Base-by-base conservation (phyloP, 129 eudicot genomes). In the Flaveria ramosissima region DNA sequence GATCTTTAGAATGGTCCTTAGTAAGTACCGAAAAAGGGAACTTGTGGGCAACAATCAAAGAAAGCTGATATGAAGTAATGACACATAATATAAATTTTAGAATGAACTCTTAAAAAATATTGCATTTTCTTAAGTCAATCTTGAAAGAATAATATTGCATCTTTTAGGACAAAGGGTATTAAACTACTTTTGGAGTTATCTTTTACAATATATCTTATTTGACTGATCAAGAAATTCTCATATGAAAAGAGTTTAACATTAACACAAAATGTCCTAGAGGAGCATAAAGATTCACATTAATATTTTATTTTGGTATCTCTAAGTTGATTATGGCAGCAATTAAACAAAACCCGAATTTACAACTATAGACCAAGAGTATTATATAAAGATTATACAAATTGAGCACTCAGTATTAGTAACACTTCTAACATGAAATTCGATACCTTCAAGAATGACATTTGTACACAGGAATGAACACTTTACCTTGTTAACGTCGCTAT, bases 401-500 rank as follows among this genome's bases (percentile, higher is more conserved):
- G 24, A 57, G 41, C 55, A 73, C 52, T 45, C 50, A 45, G 50
- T 2, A 45, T 11, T 50, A 6, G 76, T 51, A 60, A 53, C 50
- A 72, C 17, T 19, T 36, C 1, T 39, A 57, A 20, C 7, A 9
- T 56, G 20, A 56, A 15, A 11, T 6, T 32, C 46, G 11, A 65
- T n/a, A 65, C 47, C 4, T 15, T 59, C 36, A 16, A 23, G 19
- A 30, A 23, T 63, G 32, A 75, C 47, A 27, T n/a, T 47, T 23
- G 17, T 23, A 75, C 48, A 63, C 59, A 46, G 63, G 45, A 45
- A 75, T n/a, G 43, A 14, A 76, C 6, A 27, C 45, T 12, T 14
- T 81, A 88, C 97, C 94, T 85, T 77, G 76, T 83, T 83, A 75
- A 81, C 36, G 68, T 88, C 92, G 56, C 67, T 30, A 19, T 88